These are phyloP conservation scores for Rhodomyrtus tomentosa DNA, from an alignment of 345 rosid species.

Conservation along the genomic window DNA sequence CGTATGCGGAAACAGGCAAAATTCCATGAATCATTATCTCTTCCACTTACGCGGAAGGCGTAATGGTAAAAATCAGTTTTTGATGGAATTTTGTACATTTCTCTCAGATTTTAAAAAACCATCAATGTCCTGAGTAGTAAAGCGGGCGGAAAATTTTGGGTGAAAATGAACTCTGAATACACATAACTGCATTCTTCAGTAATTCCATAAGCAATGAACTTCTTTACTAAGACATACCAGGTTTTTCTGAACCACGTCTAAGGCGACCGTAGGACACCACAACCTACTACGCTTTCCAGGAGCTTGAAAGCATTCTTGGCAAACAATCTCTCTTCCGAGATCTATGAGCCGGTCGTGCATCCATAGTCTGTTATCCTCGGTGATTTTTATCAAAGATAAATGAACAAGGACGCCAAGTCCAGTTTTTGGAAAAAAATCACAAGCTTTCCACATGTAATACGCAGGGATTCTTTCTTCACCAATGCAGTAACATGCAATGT, in stretches of 20 bases:
- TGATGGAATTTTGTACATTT: neutral
- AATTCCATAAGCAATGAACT: neutral
- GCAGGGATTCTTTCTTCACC: neutral
- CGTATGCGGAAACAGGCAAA: neutral
- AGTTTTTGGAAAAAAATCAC: accelerated
- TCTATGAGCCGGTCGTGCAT: neutral
- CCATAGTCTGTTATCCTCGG: accelerated
- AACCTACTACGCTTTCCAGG: neutral
- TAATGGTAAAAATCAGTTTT: neutral
- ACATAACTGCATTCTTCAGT: neutral
- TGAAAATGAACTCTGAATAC: neutral
- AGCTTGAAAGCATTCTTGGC: accelerated
- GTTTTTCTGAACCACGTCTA: neutral
- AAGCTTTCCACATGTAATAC: neutral
- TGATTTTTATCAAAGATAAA: neutral
- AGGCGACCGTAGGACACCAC: accelerated
- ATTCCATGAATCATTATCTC: neutral
- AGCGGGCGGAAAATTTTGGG: neutral
- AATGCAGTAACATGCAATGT: neutral
- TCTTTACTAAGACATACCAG: neutral
- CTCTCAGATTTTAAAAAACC: neutral
- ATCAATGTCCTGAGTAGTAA: neutral
- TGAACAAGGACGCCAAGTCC: accelerated
- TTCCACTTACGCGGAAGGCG: neutral
- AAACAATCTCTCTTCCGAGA: neutral